Evolutionary conservation across 306 rosid species (phyloP), one percentile per base, ranked within the genome.

Genomic region (Rubus idaeus): DNA sequence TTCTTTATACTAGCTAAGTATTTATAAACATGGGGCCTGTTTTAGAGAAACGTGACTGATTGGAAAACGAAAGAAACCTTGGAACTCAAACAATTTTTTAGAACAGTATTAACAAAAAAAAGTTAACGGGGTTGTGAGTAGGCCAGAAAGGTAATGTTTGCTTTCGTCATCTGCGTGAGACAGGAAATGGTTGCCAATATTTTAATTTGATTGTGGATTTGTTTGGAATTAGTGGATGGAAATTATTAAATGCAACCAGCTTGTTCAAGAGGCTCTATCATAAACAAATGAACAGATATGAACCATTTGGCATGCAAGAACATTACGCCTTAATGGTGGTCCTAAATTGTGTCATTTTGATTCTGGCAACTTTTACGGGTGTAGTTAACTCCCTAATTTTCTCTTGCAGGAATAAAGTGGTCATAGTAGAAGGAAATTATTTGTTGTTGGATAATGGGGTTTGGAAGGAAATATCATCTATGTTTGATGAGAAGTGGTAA

Each of bases 391-490:
- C 17, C 11, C 30, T 74, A 7, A 50, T 40, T 75, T 40, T 71
- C 39, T 44, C 64, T 77, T 87, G 74, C 88, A 91, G 97, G 87
- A 91, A 91, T 75, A 91, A 91, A 83, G 83, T 93, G 69, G 86
- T 93, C 53, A 84, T 93, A 55, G 90, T 93, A 71, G 97, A 93
- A 93, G 98, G 97, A 77, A 89, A 91, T 81, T 91, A 93, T 83
- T 44, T 93, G 71, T 81, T 91, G 53, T 76, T 88, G 88, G 97
- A 89, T 42, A 89, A 85, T 79, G 97, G 90, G 64, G 63, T 75
- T 64, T 93, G 98, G 98, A 91, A 85, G 75, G 98, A 91, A 79
- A 77, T 93, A 79, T 88, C 95, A 60, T 84, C 95, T 56, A 53
- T 83, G 66, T 93, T 93, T 66, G 91, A 93, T 53, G 95, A 91